Conservation (phyloP, 2,329 filamentous ascomycete species). For the Aschersonia sp. region DNA sequence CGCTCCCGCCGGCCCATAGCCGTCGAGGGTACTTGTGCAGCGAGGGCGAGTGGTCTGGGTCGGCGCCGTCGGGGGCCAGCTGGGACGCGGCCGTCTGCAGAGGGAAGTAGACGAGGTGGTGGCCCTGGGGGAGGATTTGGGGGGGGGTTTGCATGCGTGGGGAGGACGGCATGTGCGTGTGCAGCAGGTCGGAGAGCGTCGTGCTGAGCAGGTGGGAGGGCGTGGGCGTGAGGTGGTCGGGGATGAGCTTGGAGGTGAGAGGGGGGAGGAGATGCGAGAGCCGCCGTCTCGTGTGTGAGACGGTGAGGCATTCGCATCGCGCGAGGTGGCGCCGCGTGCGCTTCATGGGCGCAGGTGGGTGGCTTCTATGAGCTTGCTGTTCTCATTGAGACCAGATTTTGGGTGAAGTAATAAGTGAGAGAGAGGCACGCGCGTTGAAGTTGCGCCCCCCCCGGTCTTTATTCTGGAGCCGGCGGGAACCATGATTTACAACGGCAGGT, state of each 20-base stretch:
- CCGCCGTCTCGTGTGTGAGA: no score
- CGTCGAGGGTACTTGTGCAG: conserved; percentile 51
- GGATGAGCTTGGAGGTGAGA: conserved; percentile 17
- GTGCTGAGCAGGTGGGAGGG: conserved; percentile 51
- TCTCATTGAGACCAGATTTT: no score
- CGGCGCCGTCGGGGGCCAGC: conserved; percentile 73
- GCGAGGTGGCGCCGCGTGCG: no score
- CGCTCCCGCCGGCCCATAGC: conserved; percentile 76
- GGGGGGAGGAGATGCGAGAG: neutral
- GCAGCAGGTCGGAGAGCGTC: conserved; percentile 43
- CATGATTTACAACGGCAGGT: no score
- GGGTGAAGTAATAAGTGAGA: no score
- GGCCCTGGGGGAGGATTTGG: conserved; percentile 43
- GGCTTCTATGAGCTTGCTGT: no score
- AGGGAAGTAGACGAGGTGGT: conserved; percentile 84
- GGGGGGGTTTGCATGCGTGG: conserved; percentile 10
- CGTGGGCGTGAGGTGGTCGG: conserved; percentile 38
- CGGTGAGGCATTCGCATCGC: no score
- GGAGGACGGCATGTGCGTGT: conserved; percentile 1
- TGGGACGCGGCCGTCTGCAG: conserved; percentile 44
- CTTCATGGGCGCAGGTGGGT: no score
- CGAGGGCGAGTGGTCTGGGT: conserved; percentile 64
- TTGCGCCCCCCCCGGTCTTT: no score
- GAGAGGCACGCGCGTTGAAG: no score
- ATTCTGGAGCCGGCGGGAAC: no score